Evolutionary conservation across 176 grass and related monocot species (phyloP).

Genomic region (Hsuehochloa calcarea): DNA sequence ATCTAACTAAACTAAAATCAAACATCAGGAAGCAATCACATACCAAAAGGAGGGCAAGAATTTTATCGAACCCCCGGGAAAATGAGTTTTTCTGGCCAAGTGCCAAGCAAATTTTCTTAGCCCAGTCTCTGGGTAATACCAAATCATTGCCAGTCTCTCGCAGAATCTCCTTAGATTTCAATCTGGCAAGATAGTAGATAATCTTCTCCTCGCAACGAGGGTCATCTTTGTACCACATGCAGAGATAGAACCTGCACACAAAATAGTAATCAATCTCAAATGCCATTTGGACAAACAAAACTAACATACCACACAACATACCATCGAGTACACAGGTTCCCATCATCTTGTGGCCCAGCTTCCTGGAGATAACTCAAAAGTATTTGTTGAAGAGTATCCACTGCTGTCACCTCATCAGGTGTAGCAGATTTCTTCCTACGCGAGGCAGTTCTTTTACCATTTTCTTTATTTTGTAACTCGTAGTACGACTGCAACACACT

Average conservation of each 20-base stretch:
- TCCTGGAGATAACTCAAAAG: constrained; percentile 89
- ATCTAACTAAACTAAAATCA: constrained; percentile 25
- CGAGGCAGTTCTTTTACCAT: constrained; percentile 51
- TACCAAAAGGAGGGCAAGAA: constrained; percentile 94
- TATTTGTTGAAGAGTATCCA: constrained; percentile 84
- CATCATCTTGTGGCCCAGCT: constrained; percentile 78
- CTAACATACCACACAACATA: constrained; percentile 40
- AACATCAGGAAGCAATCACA: constrained; percentile 36
- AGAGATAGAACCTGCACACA: constrained; percentile 87
- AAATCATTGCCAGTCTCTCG: constrained; percentile 71
- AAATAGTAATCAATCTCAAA: constrained; percentile 20
- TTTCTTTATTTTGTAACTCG: constrained; percentile 72
- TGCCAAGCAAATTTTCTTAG: constrained; percentile 90
- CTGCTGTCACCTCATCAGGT: constrained; percentile 43
- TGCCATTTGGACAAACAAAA: constrained; percentile 19
- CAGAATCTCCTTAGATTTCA: constrained; percentile 95
- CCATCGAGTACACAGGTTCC: constrained; percentile 90
- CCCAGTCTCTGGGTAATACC: constrained; percentile 75
- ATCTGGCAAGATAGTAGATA: constrained; percentile 78
- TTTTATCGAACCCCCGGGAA: constrained; percentile 93
- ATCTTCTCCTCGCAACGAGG: constrained; percentile 80
- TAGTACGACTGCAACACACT: constrained; percentile 66
- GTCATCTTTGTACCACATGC: constrained; percentile 95
- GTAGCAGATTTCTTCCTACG: constrained; percentile 48
- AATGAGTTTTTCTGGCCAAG: constrained; percentile 96